Evolutionary conservation across 2,329 filamentous ascomycete genomes (phyloP).

Genomic region (Orbilia oligospora): DNA sequence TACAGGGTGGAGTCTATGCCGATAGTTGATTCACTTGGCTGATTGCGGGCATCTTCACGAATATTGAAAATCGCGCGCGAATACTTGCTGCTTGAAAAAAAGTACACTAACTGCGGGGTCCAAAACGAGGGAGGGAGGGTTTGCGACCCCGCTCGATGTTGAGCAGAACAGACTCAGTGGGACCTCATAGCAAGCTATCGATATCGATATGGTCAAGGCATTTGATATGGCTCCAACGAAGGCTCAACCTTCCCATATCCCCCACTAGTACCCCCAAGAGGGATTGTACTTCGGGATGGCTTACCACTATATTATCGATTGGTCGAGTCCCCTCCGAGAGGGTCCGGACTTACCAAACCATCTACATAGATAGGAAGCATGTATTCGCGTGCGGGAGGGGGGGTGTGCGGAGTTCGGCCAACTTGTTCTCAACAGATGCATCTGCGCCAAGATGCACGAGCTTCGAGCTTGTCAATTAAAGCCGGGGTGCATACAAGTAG

Average conservation of each 20-base stretch:
- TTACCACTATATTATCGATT: constrained; percentile 18
- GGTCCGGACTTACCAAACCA: constrained; percentile 16
- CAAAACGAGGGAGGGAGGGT: background rate
- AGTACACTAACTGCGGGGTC: constrained; percentile 20
- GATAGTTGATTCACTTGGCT: background rate
- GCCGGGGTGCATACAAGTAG: constrained; percentile 23
- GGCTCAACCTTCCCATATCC: constrained; percentile 41
- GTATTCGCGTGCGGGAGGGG: constrained; percentile 41
- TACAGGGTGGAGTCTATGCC: background rate
- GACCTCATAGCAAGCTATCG: constrained; percentile 6
- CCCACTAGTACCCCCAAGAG: background rate
- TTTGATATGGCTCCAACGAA: constrained; percentile 14
- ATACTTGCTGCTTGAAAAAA: constrained; percentile 29
- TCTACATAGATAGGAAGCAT: constrained; percentile 23
- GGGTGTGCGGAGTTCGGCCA: constrained; percentile 27
- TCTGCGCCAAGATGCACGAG: constrained; percentile 39
- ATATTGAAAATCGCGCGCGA: constrained; percentile 33
- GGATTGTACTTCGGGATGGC: constrained; percentile 30
- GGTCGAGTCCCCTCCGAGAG: constrained; percentile 6
- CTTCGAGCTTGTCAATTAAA: constrained; percentile 36
- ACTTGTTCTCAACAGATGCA: constrained; percentile 33
- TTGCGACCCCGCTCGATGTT: constrained; percentile 12
- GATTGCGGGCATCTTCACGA: constrained; percentile 14
- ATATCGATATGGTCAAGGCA: constrained; percentile 32
- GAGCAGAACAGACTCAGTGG: constrained; percentile 15